Evolutionary conservation across 2,329 filamentous ascomycete genomes (phyloP).

Genomic region (Trichoderma simmonsii): DNA sequence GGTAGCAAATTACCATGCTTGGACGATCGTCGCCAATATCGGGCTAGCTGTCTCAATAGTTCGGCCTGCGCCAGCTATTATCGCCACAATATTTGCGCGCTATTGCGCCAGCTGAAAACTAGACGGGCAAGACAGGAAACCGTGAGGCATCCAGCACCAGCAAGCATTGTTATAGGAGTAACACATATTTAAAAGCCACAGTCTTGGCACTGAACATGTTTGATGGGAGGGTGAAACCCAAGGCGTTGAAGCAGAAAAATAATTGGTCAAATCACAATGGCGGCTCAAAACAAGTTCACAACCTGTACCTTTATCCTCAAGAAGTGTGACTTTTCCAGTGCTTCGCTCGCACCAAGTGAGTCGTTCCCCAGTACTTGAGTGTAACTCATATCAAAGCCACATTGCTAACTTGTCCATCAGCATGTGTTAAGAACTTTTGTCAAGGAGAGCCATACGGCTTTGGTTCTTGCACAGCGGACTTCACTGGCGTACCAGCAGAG

Average conservation of each 20-base stretch:
- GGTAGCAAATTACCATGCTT: not conserved
- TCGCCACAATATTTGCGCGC: conserved; percentile 3
- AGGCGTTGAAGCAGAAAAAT: not conserved
- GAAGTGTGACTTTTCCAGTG: conserved; percentile 1
- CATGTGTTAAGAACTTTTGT: conserved; percentile 10
- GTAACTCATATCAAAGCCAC: not conserved
- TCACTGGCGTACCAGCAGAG: not conserved
- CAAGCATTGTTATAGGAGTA: not conserved
- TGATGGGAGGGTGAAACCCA: not conserved
- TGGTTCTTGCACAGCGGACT: conserved; percentile 11
- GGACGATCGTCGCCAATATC: not conserved
- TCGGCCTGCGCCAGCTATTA: not conserved
- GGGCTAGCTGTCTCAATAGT: conserved; percentile 11
- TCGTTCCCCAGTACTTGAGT: not conserved
- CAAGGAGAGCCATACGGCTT: conserved; percentile 13
- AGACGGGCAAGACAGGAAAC: not conserved
- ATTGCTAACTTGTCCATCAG: not conserved
- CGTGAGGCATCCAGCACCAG: not conserved
- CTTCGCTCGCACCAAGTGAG: conserved; percentile 3
- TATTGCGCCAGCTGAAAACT: not conserved
- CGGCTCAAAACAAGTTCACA: conserved; percentile 7
- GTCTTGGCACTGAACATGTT: not conserved
- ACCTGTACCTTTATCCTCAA: not conserved
- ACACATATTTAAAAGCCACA: not conserved
- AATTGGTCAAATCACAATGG: not conserved